Evolutionary conservation across 768 basidiomycete genomes (phyloP), one percentile per base, ranked within the genome.

Genomic region (Auriscalpium orientale): DNA sequence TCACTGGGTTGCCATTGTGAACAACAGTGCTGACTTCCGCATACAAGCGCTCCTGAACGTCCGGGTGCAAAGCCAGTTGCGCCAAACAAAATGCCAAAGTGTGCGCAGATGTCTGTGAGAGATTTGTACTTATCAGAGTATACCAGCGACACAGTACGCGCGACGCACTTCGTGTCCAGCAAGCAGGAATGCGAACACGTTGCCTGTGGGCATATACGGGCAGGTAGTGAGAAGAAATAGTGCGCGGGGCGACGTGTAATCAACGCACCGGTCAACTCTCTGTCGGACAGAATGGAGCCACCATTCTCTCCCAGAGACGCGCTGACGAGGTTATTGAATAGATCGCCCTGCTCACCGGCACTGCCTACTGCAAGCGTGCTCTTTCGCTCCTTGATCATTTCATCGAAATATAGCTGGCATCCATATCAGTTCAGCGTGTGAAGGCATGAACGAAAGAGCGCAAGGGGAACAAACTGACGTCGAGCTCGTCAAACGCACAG

Each of bases 11-110:
- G 4, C 28, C 12, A 28, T 70, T 72, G 52, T 56, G 40, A 13
- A 74, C 56, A 4, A 74, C 62, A 4, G 56, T 54, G n/a, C 63
- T 68, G 56, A 75, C 72, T 54, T 70, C 72, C 57, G 67, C 54
- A 55, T 66, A 72, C 34, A 74, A 55, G 46, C 65, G 70, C 49
- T 71, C 75, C 62, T 79, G 78, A 53, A 74, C 71, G 2, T 76
- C 72, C 2, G 66, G 68, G 57, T 73, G 66, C 11, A 77, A 62
- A 0, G 77, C 78, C 3, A 79, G 68, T 49, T 77, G 58, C 5
- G 66, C 76, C 52, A 78, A 68, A 0, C 72, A 59, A 60, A 70
- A 76, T 46, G 66, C 67, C 11, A 76, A 57, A 5, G 73, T 68
- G 56, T 74, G 66, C 11, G 67, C 69, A 0, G 74, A 69, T 2